phyloP scores from a whole-genome alignment of 768 basidiomycete genomes.

The Nevesoporus exiguus region DNA sequence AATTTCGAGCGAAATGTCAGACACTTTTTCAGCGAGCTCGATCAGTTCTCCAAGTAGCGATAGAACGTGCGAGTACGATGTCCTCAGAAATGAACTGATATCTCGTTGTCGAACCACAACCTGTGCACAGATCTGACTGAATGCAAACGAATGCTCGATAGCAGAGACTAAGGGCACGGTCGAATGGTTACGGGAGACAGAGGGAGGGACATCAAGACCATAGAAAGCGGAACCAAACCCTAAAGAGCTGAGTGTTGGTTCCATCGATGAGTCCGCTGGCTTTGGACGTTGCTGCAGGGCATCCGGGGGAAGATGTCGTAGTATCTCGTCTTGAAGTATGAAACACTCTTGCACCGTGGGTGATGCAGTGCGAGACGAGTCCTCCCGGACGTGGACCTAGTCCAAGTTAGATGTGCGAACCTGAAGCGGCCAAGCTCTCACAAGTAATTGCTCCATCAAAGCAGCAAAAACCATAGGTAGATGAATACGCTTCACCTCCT shows the following conservation, averaged over 20 bases:
- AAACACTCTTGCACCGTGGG: conserved; percentile 41
- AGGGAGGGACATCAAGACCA: conserved; percentile 37
- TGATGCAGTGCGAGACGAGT: conserved; percentile 34
- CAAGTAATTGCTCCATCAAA: conserved; percentile 61
- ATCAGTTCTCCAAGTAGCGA: conserved; percentile 50
- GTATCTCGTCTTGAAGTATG: conserved; percentile 50
- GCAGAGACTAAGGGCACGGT: conserved; percentile 52
- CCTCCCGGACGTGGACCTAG: conserved; percentile 38
- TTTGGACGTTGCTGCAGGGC: conserved; percentile 51
- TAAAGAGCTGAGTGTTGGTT: conserved; percentile 40
- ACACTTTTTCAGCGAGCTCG: conserved; percentile 36
- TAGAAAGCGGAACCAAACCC: conserved; percentile 64
- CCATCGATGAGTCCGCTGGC: conserved; percentile 37
- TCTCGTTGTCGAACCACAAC: conserved; percentile 32
- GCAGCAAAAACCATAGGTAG: conserved; percentile 75
- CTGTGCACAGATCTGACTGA: conserved; percentile 46
- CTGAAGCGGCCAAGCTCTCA: conserved; percentile 32
- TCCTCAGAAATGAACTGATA: conserved; percentile 38
- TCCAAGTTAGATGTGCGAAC: conserved; percentile 2
- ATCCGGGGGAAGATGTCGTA: conserved; percentile 47
- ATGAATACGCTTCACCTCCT: conserved; percentile 79
- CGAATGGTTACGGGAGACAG: conserved; percentile 23
- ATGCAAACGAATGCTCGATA: conserved; percentile 51
- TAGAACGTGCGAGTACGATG: conserved; percentile 51
- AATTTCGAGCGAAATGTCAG: conserved; percentile 30